These are phyloP conservation scores for Cercophora sp. DNA, from an alignment of 495 filamentous ascomycete genomes.

Conservation along the genomic window DNA sequence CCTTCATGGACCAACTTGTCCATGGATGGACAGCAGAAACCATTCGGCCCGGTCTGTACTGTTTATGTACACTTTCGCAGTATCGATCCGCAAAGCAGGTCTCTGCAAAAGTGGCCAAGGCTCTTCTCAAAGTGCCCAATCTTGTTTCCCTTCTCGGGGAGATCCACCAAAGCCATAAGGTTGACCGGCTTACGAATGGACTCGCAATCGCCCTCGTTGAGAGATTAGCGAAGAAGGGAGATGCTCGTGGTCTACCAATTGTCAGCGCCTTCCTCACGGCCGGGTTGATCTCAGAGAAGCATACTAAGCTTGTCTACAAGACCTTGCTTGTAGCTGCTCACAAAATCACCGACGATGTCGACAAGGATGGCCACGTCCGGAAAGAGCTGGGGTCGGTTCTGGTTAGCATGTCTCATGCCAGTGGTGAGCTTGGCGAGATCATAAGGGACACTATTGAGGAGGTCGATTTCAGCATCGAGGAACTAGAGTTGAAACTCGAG, in stretches of 20 bases:
- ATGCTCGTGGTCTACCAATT: slow-evolving; percentile 50
- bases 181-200: slow-evolving; percentile 71
- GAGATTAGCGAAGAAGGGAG: slow-evolving; percentile 58
- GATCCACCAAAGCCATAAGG: slow-evolving; percentile 59
- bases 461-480: slow-evolving; percentile 60
- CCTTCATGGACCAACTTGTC: slow-evolving; percentile 82
- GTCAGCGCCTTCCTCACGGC: slow-evolving; percentile 59
- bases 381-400: slow-evolving; percentile 60
- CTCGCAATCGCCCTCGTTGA: slow-evolving; percentile 63
- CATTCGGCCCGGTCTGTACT: slow-evolving; percentile 67
- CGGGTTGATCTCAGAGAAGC: slow-evolving; percentile 57
- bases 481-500: slow-evolving; percentile 66
- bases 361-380: slow-evolving; percentile 49
- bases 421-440: slow-evolving; percentile 50
- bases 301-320: slow-evolving; percentile 58
- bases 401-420: slow-evolving; percentile 54
- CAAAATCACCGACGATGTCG: slow-evolving; percentile 44
- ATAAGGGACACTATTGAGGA: slow-evolving; percentile 58
- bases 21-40: slow-evolving; percentile 70
- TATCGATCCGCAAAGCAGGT: slow-evolving; percentile 64
- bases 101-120: slow-evolving; percentile 63
- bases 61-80: slow-evolving; percentile 74
- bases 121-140: slow-evolving; percentile 60
- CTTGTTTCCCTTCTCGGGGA: slow-evolving; percentile 55
- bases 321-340: slow-evolving; percentile 57